Evolutionary conservation across 768 basidiomycete genomes (phyloP).

Genomic region (Boletus reticuloceps): DNA sequence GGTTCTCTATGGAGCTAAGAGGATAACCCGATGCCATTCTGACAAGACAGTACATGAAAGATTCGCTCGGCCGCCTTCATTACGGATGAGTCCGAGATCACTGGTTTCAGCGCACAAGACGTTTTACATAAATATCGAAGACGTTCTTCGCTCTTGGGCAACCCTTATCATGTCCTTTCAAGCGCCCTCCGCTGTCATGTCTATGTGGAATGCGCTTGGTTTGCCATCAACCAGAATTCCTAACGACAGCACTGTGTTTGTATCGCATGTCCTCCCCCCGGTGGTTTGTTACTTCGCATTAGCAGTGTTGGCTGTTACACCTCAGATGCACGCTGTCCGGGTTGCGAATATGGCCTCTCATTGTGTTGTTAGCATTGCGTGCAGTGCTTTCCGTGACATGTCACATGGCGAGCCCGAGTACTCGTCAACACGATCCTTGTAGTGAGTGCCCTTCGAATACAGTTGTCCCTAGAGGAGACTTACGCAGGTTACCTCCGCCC

Average conservation of each 20-base stretch:
- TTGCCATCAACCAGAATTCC: background rate
- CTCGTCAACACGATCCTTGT: background rate
- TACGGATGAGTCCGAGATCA: too few relatives aligned
- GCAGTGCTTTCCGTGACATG: background rate
- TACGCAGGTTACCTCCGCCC: background rate
- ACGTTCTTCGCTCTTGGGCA: too few relatives aligned
- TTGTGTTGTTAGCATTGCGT: background rate
- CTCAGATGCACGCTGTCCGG: background rate
- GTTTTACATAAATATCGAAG: too few relatives aligned
- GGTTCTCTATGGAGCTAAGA: too few relatives aligned
- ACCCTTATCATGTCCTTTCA: background rate
- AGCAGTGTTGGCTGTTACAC: background rate
- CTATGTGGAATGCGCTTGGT: background rate
- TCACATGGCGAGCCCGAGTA: background rate
- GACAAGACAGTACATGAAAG: too few relatives aligned
- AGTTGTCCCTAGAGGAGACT: too few relatives aligned
- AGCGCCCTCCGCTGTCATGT: background rate
- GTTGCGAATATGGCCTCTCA: conserved; percentile 1
- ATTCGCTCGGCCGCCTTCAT: too few relatives aligned
- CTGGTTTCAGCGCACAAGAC: too few relatives aligned
- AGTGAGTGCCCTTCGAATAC: background rate
- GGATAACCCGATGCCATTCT: too few relatives aligned
- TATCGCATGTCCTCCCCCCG: background rate
- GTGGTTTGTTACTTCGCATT: background rate
- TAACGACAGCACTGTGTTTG: background rate